Percentiles rank a stretch among this genome's conserved stretches.
phyloP scores from a whole-genome alignment of 2,329 filamentous ascomycete genomes.

The Ceratocystis destructans region DNA sequence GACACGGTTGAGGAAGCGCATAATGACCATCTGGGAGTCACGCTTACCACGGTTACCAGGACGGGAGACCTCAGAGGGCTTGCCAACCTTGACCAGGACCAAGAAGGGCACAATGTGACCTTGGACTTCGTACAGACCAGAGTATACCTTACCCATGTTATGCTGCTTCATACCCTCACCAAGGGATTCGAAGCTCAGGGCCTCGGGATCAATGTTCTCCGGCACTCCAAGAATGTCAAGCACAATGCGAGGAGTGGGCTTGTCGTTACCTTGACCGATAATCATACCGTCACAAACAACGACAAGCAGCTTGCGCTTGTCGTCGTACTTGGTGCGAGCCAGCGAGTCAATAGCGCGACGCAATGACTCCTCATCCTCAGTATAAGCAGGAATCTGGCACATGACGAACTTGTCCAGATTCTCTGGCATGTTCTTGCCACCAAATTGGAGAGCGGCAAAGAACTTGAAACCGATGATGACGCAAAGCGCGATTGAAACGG shows the following conservation, averaged over 20 bases:
- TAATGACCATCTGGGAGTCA: slow-evolving; percentile 95
- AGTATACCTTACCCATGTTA: slow-evolving; percentile 99
- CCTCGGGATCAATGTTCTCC: slow-evolving; percentile 85
- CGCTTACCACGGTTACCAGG: slow-evolving; percentile 96
- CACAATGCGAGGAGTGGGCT: slow-evolving; percentile 87
- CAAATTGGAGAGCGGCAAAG: slow-evolving; percentile 87
- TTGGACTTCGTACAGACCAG: slow-evolving; percentile 91
- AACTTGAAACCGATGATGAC: slow-evolving; percentile 90
- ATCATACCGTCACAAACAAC: slow-evolving; percentile 98
- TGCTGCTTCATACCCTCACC: slow-evolving; percentile 95
- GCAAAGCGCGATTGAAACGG: slow-evolving; percentile 67
- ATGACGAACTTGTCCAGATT: slow-evolving; percentile 98
- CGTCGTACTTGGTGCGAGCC: slow-evolving; percentile 89
- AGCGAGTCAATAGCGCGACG: slow-evolving; percentile 94
- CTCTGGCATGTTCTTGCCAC: slow-evolving; percentile 79
- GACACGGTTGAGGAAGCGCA: slow-evolving; percentile 98
- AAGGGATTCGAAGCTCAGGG: slow-evolving; percentile 89
- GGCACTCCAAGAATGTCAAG: slow-evolving; percentile 93
- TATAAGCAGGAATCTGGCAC: slow-evolving; percentile 94
- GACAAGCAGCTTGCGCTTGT: slow-evolving; percentile 90
- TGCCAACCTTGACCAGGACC: slow-evolving; percentile 93
- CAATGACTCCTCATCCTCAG: slow-evolving; percentile 93
- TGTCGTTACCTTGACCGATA: slow-evolving; percentile 94
- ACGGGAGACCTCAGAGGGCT: slow-evolving; percentile 90
- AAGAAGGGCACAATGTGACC: slow-evolving; percentile 97